These are phyloP conservation scores for Lentinula boryana DNA, from an alignment of 768 basidiomycete genomes.

Conservation along the genomic window DNA sequence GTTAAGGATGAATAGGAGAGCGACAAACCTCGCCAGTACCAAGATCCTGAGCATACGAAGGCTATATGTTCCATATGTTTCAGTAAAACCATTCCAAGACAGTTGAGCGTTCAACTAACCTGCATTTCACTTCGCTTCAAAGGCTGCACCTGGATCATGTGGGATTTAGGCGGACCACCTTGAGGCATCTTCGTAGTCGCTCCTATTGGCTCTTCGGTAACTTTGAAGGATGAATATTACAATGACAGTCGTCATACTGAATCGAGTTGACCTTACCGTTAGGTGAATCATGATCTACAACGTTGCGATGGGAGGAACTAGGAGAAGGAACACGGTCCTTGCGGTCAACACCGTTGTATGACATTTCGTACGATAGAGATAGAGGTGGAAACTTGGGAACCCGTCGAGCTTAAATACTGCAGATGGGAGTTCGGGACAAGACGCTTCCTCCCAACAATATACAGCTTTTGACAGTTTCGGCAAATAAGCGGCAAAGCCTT, in stretches of 20 bases:
- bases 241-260: too few species aligned
- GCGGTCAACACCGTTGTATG: slow-evolving; percentile 31
- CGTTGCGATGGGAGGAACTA: slow-evolving; percentile 44
- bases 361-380: not conserved
- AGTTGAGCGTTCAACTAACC: slow-evolving; percentile 30
- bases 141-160: slow-evolving; percentile 78
- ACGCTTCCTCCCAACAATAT: not conserved
- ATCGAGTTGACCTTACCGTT: slow-evolving; percentile 38
- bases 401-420: not conserved
- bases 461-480: not conserved
- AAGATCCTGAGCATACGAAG: slow-evolving; percentile 88
- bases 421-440: not conserved
- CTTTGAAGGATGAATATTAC: slow-evolving; percentile 24
- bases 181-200: slow-evolving; percentile 24
- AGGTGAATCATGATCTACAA: slow-evolving; percentile 68
- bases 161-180: slow-evolving; percentile 19
- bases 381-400: not conserved
- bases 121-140: slow-evolving; percentile 85
- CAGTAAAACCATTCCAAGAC: not conserved
- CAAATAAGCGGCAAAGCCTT: not conserved
- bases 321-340: slow-evolving; percentile 48
- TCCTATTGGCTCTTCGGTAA: slow-evolving; percentile 53
- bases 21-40: slow-evolving; percentile 51
- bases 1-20: not conserved
- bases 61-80: slow-evolving; percentile 35